A percentile compares a stretch with the other conserved stretches of the same genome.
Evolutionary conservation across 1,139 yeast species (phyloP).

Genomic region (Debaryomyces psychrophilus): DNA sequence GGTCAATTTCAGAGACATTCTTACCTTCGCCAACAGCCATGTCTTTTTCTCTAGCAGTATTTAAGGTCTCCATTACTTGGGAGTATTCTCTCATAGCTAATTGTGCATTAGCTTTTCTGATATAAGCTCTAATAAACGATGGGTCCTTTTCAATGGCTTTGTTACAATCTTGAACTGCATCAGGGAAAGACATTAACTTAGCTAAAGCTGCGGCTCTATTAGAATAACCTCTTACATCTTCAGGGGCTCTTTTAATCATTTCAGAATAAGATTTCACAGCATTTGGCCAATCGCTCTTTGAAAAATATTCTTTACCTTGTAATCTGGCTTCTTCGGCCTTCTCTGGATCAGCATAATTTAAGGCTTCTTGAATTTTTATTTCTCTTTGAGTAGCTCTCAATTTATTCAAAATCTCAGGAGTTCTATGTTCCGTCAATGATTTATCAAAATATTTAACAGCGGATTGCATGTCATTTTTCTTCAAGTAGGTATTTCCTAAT

Average conservation of each 20-base stretch:
- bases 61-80: slow-evolving; percentile 79
- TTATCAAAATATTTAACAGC: slow-evolving; percentile 86
- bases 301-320: slow-evolving; percentile 86
- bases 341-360: slow-evolving; percentile 81
- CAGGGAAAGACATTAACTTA: slow-evolving; percentile 95
- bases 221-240: slow-evolving; percentile 95
- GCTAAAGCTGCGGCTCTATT: slow-evolving; percentile 97
- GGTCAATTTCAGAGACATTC: slow-evolving; percentile 78
- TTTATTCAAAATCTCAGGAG: slow-evolving; percentile 89
- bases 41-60: slow-evolving; percentile 76
- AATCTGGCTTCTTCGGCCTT: slow-evolving; percentile 96
- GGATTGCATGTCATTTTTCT: slow-evolving; percentile 67
- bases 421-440: slow-evolving; percentile 95
- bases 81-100: slow-evolving; percentile 88
- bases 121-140: slow-evolving; percentile 87
- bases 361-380: slow-evolving; percentile 74
- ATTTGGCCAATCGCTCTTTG: slow-evolving; percentile 93
- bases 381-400: slow-evolving; percentile 87
- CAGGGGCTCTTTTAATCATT: slow-evolving; percentile 94
- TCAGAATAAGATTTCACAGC: slow-evolving; percentile 95
- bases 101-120: slow-evolving; percentile 95
- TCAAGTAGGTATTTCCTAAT: slow-evolving; percentile 80
- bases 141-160: slow-evolving; percentile 88
- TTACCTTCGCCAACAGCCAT: slow-evolving; percentile 56
- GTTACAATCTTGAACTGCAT: slow-evolving; percentile 91